phyloP scores from a whole-genome alignment of 1,284 basidiomycete genomes.

The Afroboletus lepidellus region DNA sequence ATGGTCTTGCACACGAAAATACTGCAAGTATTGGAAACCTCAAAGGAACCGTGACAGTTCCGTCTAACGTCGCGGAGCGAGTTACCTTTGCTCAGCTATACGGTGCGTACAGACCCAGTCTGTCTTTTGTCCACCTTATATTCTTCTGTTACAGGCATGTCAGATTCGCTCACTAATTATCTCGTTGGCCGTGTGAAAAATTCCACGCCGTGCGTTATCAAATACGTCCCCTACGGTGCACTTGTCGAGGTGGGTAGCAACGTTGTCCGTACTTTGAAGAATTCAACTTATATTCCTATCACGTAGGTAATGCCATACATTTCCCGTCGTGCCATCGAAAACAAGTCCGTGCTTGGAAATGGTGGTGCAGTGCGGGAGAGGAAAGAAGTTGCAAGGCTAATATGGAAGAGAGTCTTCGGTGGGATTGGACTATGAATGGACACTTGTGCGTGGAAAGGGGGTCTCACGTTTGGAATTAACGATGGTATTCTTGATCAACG shows the following conservation, averaged over 20 bases:
- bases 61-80: conserved; percentile 61
- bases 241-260: conserved; percentile 53
- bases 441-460: background rate
- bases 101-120: conserved; percentile 47
- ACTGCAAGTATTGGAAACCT: conserved; percentile 19
- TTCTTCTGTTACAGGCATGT: conserved; percentile 61
- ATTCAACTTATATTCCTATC: background rate
- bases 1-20: conserved; percentile 50
- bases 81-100: conserved; percentile 83
- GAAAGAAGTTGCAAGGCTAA: conserved; percentile 47
- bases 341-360: conserved; percentile 56
- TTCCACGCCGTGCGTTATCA: conserved; percentile 70
- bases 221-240: conserved; percentile 86
- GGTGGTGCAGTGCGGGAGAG: conserved; percentile 59
- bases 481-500: background rate
- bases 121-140: background rate
- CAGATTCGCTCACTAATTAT: conserved; percentile 74
- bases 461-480: background rate
- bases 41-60: conserved; percentile 39
- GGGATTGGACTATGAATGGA: conserved; percentile 21
- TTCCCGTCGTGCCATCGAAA: conserved; percentile 75
- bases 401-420: conserved; percentile 48
- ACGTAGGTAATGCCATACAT: conserved; percentile 68
- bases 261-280: background rate
- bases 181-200: conserved; percentile 59